Conservation (phyloP, 441 rosid species). For the Raphanus hybrid region DNA sequence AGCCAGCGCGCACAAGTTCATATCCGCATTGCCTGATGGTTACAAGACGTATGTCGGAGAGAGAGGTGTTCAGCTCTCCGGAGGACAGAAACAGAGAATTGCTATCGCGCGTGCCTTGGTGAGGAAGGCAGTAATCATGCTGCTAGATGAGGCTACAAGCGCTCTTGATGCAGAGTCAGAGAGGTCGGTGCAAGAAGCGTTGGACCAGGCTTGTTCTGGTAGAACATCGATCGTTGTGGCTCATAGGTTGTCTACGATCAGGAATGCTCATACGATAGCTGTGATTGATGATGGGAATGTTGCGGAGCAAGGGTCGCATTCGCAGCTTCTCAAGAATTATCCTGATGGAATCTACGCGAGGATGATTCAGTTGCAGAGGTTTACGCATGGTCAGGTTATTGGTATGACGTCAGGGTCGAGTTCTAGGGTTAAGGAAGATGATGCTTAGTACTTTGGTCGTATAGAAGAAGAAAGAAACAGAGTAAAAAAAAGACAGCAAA, state of each 20-base stretch:
- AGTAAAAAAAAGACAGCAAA: constrained; percentile 39
- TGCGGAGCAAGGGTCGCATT: constrained; percentile 95
- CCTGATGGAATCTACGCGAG: constrained; percentile 96
- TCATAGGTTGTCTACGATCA: constrained; percentile 85
- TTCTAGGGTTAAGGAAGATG: constrained; percentile 67
- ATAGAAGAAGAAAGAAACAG: constrained; percentile 45
- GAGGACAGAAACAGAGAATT: constrained; percentile 96
- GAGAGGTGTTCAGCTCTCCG: constrained; percentile 93
- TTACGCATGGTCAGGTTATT: constrained; percentile 83
- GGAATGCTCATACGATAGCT: constrained; percentile 90
- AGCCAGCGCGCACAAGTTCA: constrained; percentile 95
- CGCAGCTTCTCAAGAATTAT: constrained; percentile 80
- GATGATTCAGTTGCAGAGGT: constrained; percentile 97
- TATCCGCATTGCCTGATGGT: constrained; percentile 85
- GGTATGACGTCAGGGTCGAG: constrained; percentile 90
- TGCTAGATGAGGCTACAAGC: constrained; percentile 98
- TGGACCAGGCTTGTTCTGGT: constrained; percentile 89
- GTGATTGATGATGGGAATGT: constrained; percentile 96
- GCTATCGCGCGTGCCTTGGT: constrained; percentile 90
- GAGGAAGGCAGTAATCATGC: constrained; percentile 89
- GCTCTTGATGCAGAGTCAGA: constrained; percentile 95
- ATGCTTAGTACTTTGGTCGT: constrained; percentile 49
- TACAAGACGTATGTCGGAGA: constrained; percentile 91
- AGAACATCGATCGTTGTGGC: constrained; percentile 92
- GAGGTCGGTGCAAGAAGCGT: constrained; percentile 93